A percentile compares a stretch with the other conserved stretches of the same genome.
Conservation (phyloP, 305 asterid genomes). For the Solanum hybrid region DNA sequence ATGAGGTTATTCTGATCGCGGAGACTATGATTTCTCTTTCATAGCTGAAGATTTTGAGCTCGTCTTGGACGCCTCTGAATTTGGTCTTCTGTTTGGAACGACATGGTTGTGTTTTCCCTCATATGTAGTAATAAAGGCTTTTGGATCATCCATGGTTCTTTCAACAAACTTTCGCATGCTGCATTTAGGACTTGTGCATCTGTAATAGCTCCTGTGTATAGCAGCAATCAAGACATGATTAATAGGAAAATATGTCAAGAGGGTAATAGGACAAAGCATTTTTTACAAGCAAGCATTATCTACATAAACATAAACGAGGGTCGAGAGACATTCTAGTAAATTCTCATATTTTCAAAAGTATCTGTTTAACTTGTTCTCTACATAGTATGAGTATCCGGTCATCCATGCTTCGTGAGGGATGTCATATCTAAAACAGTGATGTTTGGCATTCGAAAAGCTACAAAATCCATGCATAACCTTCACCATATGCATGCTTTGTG, state of each 20-base stretch:
- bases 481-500: background rate
- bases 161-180: conserved; percentile 63
- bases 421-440: background rate
- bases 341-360: background rate
- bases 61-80: conserved; percentile 28
- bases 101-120: conserved; percentile 78
- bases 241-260: background rate
- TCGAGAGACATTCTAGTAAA: conserved; percentile 38
- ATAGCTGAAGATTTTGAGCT: conserved; percentile 15
- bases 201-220: conserved; percentile 62
- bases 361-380: background rate
- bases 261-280: background rate
- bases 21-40: background rate
- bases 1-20: background rate
- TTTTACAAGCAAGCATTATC: background rate
- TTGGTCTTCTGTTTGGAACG: conserved; percentile 29
- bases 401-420: background rate
- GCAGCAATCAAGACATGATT: conserved; percentile 5
- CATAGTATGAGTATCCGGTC: background rate
- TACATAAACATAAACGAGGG: background rate
- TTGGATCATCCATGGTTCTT: conserved; percentile 56
- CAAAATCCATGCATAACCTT: background rate
- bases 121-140: conserved; percentile 53
- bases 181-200: conserved; percentile 71
- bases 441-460: background rate